Evolutionary conservation across 2,329 filamentous ascomycete genomes (phyloP), one percentile per base, ranked within the genome.

Genomic region (Colletotrichum lupini): DNA sequence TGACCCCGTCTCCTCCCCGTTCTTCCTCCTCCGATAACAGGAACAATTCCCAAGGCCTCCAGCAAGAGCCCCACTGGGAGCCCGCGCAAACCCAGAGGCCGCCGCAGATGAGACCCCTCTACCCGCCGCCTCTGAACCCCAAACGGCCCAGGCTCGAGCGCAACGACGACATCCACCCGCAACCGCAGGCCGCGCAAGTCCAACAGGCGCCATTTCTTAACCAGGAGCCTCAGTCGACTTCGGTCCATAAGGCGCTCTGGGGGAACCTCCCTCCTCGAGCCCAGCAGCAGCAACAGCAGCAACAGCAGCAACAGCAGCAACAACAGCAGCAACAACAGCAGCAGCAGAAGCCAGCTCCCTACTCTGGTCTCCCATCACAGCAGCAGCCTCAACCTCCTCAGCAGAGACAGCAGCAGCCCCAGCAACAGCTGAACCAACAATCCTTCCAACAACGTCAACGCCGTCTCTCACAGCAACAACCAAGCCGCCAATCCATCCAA

Each of bases 1-100:
- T 84, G 37, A 76, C 80, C n/a, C 79, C 82, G 2, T 82, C 82
- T 1, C 81, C 65, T 19, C 73, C 73, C n/a, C 64, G 69, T 3
- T 49, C 42, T 1, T 49, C 42, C 42, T n/a, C 42, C 16, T 49
- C 42, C 42, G 42, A 22, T 7, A 49, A 22, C 19, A 49, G 19
- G 19, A 49, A 22, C 57, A 42, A 53, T 35, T n/a, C 52, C n/a
- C 55, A 35, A 69, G 52, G 19, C 59, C 37, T 24, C 26, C 42
- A 57, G 12, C 59, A 60, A 28, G 72, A 77, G 11, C 71, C 24
- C 3, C 46, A 65, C 11, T 22, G 55, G 59, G 19, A 64, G 32
- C 32, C 52, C 8, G 42, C 67, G n/a, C 62, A 30, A 16, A 35
- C 58, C 11, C 66, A 68, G n/a, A 53, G 68, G 3, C 68, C 68